Conservation (phyloP, 73 alveolate species). For the Effrenium voratum region DNA sequence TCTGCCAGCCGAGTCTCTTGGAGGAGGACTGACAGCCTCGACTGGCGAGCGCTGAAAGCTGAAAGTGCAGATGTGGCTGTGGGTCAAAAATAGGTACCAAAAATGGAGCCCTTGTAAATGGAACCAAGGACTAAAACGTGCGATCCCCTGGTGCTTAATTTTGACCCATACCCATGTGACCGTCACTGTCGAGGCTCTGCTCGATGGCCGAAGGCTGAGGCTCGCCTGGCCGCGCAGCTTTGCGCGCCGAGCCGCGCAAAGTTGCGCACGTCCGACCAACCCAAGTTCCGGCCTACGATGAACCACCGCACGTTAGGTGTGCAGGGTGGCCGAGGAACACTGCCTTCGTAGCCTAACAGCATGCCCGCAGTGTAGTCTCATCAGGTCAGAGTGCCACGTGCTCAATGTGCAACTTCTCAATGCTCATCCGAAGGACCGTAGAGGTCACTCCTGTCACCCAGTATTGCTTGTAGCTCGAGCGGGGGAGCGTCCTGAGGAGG, state of each 20-base stretch:
- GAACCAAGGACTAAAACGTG: no score
- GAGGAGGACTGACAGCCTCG: slow-evolving; percentile 69
- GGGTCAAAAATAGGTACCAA: no score
- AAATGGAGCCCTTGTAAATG: no score
- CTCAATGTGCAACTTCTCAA: no score
- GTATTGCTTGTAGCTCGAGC: slow-evolving; percentile 47
- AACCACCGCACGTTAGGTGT: slow-evolving; percentile 89
- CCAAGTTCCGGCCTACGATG: slow-evolving; percentile 21
- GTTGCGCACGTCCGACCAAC: not conserved
- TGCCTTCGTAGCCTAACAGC: slow-evolving; percentile 77
- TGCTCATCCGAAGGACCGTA: slow-evolving; percentile 3
- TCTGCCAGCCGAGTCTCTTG: slow-evolving; percentile 59
- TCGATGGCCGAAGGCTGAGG: slow-evolving; percentile 87
- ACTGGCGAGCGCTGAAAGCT: not conserved
- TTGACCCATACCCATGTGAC: no score
- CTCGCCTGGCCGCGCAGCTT: no score
- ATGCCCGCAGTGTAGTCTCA: no score
- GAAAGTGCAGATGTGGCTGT: no score
- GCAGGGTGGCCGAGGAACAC: slow-evolving; percentile 93
- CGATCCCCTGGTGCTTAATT: no score
- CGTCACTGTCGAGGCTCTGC: no score
- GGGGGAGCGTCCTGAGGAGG: slow-evolving; percentile 51
- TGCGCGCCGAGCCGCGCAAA: no score
- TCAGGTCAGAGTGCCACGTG: no score
- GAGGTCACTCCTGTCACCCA: slow-evolving; percentile 46